phyloP scores from a whole-genome alignment of 805 yeast genomes.

The Candida peoriensis region DNA sequence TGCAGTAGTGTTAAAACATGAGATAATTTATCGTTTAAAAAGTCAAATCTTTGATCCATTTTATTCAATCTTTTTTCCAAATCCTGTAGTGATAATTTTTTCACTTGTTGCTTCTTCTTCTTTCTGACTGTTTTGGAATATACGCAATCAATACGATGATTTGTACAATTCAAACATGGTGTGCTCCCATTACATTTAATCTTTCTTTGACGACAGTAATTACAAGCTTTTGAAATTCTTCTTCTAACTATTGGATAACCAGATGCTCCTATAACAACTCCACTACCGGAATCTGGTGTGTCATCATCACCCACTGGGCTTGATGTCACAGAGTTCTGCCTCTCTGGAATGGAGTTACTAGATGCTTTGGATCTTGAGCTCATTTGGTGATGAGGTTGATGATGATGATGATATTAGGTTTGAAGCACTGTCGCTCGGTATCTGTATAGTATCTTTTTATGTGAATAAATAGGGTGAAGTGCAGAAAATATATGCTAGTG shows the following conservation, averaged over 20 bases:
- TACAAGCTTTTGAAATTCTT: slow-evolving; percentile 35
- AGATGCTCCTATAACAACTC: too few relatives aligned
- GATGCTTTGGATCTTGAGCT: too few relatives aligned
- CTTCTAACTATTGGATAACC: slow-evolving; percentile 22
- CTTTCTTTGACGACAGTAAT: slow-evolving; percentile 37
- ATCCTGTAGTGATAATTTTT: slow-evolving; percentile 20
- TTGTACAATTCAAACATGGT: slow-evolving; percentile 79
- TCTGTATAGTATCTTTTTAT: too few relatives aligned
- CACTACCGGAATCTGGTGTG: too few relatives aligned
- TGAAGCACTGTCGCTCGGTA: too few relatives aligned
- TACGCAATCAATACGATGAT: slow-evolving; percentile 75
- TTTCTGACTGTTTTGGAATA: slow-evolving; percentile 35
- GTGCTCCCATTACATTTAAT: slow-evolving; percentile 34
- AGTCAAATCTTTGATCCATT: slow-evolving; percentile 15
- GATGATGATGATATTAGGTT: too few relatives aligned
- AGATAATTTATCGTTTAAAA: slow-evolving; percentile 9
- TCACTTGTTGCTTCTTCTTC: slow-evolving; percentile 15
- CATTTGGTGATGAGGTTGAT: neutral
- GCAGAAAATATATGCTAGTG: too few relatives aligned
- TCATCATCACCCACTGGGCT: too few relatives aligned
- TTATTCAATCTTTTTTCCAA: slow-evolving; percentile 19
- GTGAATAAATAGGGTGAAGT: too few relatives aligned
- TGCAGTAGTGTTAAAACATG: slow-evolving; percentile 11
- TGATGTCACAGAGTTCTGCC: too few relatives aligned
- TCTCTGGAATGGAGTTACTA: too few relatives aligned